phyloP scores from a whole-genome alignment of 441 rosid species.

The Croton setiger region DNA sequence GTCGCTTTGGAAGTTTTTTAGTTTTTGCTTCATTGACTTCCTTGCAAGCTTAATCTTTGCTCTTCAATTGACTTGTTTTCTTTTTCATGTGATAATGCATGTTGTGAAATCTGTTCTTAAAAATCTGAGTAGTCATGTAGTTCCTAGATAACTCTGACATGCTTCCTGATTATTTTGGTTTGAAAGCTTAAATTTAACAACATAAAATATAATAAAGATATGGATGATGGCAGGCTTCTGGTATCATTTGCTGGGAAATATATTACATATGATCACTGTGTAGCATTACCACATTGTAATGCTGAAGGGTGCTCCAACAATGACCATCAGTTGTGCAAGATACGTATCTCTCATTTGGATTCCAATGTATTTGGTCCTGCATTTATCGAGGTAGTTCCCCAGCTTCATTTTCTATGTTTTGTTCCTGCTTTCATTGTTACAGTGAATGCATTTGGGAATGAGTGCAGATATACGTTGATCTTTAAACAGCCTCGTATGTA shows the following conservation, averaged over 20 bases:
- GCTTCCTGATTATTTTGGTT: background rate
- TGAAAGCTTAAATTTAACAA: background rate
- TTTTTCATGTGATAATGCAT: background rate
- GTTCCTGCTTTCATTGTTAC: background rate
- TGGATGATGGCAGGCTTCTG: constrained; percentile 65
- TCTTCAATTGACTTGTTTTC: background rate
- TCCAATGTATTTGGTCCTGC: constrained; percentile 81
- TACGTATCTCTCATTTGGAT: constrained; percentile 48
- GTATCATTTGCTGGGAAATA: constrained; percentile 91
- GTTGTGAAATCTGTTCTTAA: background rate
- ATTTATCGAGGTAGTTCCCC: constrained; percentile 70
- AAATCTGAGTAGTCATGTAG: too few species aligned
- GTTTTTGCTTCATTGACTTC: too few species aligned
- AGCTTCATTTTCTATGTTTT: background rate
- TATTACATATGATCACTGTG: constrained; percentile 51
- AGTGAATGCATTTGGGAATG: background rate
- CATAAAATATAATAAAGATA: constrained; percentile 24
- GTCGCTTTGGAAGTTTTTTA: too few species aligned
- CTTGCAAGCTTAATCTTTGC: too few species aligned
- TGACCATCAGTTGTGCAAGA: constrained; percentile 66
- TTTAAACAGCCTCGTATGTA: background rate
- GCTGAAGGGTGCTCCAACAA: constrained; percentile 37
- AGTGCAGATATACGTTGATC: background rate
- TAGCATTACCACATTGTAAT: constrained; percentile 38
- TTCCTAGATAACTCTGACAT: background rate